A percentile compares a stretch with the other conserved stretches of the same genome.
These are phyloP conservation scores for Brassica cretica DNA, from an alignment of 345 rosid genomes.

Conservation along the genomic window DNA sequence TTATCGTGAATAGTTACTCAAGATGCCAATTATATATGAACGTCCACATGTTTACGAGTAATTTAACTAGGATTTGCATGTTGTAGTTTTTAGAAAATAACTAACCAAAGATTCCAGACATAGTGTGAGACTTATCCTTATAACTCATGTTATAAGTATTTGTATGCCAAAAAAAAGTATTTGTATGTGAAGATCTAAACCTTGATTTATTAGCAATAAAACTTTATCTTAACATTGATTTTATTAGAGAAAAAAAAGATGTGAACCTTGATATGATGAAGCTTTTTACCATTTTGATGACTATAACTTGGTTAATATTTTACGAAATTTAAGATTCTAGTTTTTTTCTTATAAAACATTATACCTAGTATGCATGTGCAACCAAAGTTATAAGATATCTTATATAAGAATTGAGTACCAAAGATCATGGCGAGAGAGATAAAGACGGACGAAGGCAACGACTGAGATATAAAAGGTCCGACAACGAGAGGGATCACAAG, in stretches of 20 bases:
- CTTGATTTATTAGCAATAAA: neutral
- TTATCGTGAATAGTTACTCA: neutral
- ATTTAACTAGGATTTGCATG: neutral
- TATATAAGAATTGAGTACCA: constrained; percentile 31
- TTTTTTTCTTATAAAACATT: neutral
- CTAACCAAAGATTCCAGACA: neutral
- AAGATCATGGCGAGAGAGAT: constrained; percentile 39
- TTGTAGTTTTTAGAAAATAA: neutral
- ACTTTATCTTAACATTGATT: neutral
- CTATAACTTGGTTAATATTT: neutral
- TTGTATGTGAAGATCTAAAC: neutral
- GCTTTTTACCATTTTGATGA: neutral
- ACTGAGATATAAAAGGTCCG: constrained; percentile 56
- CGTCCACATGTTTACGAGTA: neutral
- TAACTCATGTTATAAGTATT: neutral
- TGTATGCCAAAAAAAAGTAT: neutral
- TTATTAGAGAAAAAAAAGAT: neutral
- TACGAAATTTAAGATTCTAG: neutral
- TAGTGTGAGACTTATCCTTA: neutral
- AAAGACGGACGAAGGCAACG: constrained; percentile 45
- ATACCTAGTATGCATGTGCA: neutral
- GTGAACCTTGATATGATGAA: neutral
- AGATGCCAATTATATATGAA: neutral
- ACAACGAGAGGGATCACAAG: constrained; percentile 48
- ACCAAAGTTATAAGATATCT: neutral